Base-by-base conservation (phyloP, 495 filamentous ascomycete species). In the Lepidopterella palustris region DNA sequence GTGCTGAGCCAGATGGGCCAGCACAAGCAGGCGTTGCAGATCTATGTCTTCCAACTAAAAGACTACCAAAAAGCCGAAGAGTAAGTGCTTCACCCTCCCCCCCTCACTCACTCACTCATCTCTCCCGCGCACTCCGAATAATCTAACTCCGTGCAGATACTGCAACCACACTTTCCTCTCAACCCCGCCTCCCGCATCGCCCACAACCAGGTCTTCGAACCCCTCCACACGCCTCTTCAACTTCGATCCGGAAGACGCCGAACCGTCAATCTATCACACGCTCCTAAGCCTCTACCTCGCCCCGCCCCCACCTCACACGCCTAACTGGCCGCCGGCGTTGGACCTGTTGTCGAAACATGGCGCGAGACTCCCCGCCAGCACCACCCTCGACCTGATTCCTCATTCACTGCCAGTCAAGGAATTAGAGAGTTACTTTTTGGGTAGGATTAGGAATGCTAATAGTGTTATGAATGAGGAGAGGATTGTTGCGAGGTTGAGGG, bases 1-100 rank as follows among this genome's bases (percentile, higher is more conserved):
- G 85, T 97, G 8, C 84, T 97, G 28, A 90, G 89, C 72, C 95
- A 95, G 64, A 95, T 99, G 89, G 90, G 88, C 8, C 87, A 91
- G 58, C 92, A 99, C 73, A 87, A 89, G 69, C 90, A 96, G 70
- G 92, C 95, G 0, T 73, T 99, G 21, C 87, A 92, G 71, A 95
- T 97, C 24, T 99, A 96, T 69, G 92, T 97, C 11, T 99, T 96
- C 76, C 92, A 92, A 66, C 79, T 99, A 57, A 74, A 87, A 58
- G 87, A 93, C 69, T 89, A 89, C 59, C 78, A 76, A 3, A 97
- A 96, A 70, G 95, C 93, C 48, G 93, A 99, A 81, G 89, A 95
- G 87, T 95, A 79, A 35, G 82, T 75, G 9, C 24, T 27, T 45
- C 27, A 4, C 24, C n/a, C 26, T 23, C 20, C 1, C 20, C 45